Evolutionary conservation across 179 eudicot genomes (phyloP).

Genomic region (Patellifolia procumbens): DNA sequence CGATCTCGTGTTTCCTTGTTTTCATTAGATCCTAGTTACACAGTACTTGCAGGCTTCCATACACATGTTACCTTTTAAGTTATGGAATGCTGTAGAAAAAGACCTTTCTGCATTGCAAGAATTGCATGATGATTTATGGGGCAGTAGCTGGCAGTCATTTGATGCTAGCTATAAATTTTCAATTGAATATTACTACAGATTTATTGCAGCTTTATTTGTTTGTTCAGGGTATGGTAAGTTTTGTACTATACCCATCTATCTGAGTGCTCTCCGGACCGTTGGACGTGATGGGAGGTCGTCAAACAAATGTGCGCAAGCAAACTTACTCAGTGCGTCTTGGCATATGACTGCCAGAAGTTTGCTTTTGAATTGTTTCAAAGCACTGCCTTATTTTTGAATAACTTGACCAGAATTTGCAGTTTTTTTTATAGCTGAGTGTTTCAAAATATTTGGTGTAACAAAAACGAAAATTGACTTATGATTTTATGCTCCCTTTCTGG

Average conservation of each 20-base stretch:
- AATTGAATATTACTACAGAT: not conserved
- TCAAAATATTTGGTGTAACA: not conserved
- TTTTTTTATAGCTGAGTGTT: not conserved
- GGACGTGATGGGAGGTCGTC: too few relatives aligned
- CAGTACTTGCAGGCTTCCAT: not conserved
- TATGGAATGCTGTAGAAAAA: not conserved
- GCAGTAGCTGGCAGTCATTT: not conserved
- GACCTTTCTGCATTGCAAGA: not conserved
- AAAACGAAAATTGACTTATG: not conserved
- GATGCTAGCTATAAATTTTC: too few relatives aligned
- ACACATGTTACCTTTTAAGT: not conserved
- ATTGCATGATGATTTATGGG: conserved; percentile 4
- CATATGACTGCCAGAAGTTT: not conserved
- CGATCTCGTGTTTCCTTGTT: not conserved
- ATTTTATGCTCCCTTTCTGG: conserved; percentile 4
- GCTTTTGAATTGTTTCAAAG: not conserved
- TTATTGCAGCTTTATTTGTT: not conserved
- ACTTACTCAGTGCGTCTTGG: not conserved
- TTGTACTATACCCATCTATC: not conserved
- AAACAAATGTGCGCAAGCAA: too few relatives aligned
- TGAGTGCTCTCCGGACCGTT: not conserved
- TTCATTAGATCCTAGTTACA: not conserved
- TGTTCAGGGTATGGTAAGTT: not conserved
- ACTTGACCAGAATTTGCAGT: not conserved
- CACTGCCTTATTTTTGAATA: not conserved